Evolutionary conservation across 768 basidiomycete genomes (phyloP).

Genomic region (Ephemerocybe angulata): DNA sequence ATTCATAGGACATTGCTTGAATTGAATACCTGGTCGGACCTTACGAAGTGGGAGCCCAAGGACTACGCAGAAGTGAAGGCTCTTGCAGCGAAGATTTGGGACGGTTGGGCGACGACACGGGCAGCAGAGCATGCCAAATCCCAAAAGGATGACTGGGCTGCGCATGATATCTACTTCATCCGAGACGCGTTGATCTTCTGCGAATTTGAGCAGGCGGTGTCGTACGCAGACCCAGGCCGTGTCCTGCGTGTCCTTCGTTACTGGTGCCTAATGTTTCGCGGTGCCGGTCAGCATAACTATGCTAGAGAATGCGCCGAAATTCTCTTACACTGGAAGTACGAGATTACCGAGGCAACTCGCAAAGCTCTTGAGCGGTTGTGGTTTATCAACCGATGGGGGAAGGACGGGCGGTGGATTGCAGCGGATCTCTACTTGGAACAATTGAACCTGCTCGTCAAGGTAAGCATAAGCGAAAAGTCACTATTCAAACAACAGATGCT

Average conservation of each 20-base stretch:
- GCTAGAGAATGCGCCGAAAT: conserved; percentile 23
- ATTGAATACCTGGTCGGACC: background rate
- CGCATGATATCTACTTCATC: conserved; percentile 24
- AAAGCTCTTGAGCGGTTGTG: conserved; percentile 20
- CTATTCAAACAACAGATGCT: background rate
- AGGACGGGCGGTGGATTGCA: conserved; percentile 20
- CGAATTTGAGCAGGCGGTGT: conserved; percentile 26
- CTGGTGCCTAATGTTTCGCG: conserved; percentile 25
- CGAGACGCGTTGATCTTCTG: conserved; percentile 25
- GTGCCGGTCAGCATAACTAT: conserved; percentile 31
- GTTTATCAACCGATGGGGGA: conserved; percentile 28
- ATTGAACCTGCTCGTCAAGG: conserved; percentile 26
- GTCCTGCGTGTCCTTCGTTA: conserved; percentile 23
- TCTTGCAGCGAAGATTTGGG: background rate
- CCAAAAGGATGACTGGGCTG: background rate
- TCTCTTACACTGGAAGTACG: conserved; percentile 16
- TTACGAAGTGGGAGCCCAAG: background rate
- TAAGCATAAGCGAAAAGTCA: conserved; percentile 14
- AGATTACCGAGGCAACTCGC: conserved; percentile 12
- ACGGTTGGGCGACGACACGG: background rate
- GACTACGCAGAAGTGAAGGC: background rate
- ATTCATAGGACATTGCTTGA: background rate
- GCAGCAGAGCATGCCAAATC: background rate
- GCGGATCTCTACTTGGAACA: conserved; percentile 29
- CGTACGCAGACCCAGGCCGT: conserved; percentile 25